These are phyloP conservation scores for Ambrosia trifida DNA, from an alignment of 129 eudicot genomes.

Conservation along the genomic window DNA sequence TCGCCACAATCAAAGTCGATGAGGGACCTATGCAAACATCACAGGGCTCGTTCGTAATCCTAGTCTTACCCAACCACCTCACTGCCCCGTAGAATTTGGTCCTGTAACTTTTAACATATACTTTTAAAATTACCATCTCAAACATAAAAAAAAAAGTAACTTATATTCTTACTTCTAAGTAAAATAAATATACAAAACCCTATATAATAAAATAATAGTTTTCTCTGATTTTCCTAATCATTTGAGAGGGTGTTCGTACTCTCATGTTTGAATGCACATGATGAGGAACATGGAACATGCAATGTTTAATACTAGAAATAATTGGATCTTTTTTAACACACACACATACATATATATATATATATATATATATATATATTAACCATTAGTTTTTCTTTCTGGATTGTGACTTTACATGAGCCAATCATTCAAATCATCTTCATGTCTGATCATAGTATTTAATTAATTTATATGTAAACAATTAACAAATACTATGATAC, in stretches of 20 bases:
- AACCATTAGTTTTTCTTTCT: slow-evolving; percentile 29
- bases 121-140: not conserved
- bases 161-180: not conserved
- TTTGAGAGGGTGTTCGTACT: slow-evolving; percentile 5
- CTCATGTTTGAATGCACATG: slow-evolving; percentile 12
- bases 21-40: too few species aligned
- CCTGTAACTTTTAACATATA: not conserved
- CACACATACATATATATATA: too few species aligned
- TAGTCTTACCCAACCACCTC: too few species aligned
- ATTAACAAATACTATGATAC: too few species aligned
- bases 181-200: not conserved
- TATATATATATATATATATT: too few species aligned
- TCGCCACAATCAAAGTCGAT: too few species aligned
- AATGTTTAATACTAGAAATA: slow-evolving; percentile 32
- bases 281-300: slow-evolving; percentile 29
- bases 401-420: slow-evolving; percentile 25
- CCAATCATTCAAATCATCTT: slow-evolving; percentile 31
- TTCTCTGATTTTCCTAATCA: not conserved
- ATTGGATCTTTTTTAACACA: slow-evolving; percentile 9
- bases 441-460: slow-evolving; percentile 10
- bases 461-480: not conserved
- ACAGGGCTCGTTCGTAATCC: too few species aligned
- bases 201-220: not conserved
- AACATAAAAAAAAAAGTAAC: not conserved
- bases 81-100: too few species aligned